Evolutionary conservation across 257 asterid genomes (phyloP), one percentile per base, ranked within the genome.

Genomic region (Ligustrum vulgare): DNA sequence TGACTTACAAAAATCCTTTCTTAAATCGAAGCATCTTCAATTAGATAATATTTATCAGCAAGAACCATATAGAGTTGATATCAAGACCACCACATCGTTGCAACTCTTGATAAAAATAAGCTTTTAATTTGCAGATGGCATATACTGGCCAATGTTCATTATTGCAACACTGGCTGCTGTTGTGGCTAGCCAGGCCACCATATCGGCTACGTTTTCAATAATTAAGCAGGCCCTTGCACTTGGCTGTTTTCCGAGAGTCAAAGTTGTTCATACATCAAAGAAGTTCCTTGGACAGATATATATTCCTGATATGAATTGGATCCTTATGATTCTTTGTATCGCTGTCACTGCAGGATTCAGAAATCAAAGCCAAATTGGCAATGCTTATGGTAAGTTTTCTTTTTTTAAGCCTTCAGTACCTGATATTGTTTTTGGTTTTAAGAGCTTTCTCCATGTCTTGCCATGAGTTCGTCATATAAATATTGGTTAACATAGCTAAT

Each of bases 161-260:
- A 64, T 94, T 69, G 98, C 98, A 33, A 94, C 98, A 72, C 81
- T 92, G 67, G 98, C 98, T 75, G 98, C 98, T 69, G 63, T 89
- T 47, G 98, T 94, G 65, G 98, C 98, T 65, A 94, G 98, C 83
- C 98, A 94, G 82, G 98, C 98, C 76, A 91, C 97, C 34, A 91
- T 94, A 82, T 84, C 98, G 22, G 98, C 98, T 67, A 87, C 96
- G 0, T 94, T 94, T 82, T 94, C 98, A 34, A 89, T 94, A 82
- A 91, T 94, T 86, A 94, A 92, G 89, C 98, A 94, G 81, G 98
- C 98, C 45, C 91, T 86, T 56, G 98, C 98, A 20, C 92, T 87
- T 16, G 98, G 98, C 72, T 94, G 98, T 82, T 92, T 94, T 32
- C 98, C 98, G 5, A 88, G 98, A 80, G 98, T 94, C 71, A 92